These are phyloP conservation scores for Begonia loranthoides DNA, from an alignment of 306 rosid genomes.

Conservation along the genomic window DNA sequence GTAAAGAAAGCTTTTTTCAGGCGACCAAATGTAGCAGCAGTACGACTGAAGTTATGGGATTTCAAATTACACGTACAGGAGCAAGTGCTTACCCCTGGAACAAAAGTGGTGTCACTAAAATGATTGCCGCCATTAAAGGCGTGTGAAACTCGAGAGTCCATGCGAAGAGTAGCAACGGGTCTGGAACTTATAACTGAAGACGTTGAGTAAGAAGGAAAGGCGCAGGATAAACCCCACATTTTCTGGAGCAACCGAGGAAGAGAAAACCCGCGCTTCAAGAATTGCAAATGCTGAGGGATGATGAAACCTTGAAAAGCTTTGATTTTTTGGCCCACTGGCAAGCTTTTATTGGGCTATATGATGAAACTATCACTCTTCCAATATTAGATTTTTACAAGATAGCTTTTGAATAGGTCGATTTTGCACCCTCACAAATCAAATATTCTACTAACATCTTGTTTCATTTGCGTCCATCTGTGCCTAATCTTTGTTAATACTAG, in stretches of 20 bases:
- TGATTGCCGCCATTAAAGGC: conserved; percentile 13
- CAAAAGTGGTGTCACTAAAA: conserved; percentile 36
- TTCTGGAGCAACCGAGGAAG: conserved; percentile 1
- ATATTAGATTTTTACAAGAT: too few species aligned
- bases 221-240: conserved; percentile 35
- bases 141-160: conserved; percentile 18
- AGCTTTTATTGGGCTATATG: too few species aligned
- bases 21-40: too few species aligned
- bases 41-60: conserved; percentile 5
- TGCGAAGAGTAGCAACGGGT: conserved; percentile 16
- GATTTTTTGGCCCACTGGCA: too few species aligned
- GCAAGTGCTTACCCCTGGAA: conserved; percentile 38
- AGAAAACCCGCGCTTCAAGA: not conserved
- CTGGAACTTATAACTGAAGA: conserved; percentile 19
- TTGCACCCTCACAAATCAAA: too few species aligned
- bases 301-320: too few species aligned
- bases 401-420: too few species aligned
- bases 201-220: conserved; percentile 31
- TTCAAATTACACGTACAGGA: not conserved
- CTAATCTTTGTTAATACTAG: too few species aligned
- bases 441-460: too few species aligned
- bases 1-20: not conserved
- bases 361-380: too few species aligned
- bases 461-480: too few species aligned
- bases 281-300: too few species aligned